Conservation (phyloP, 495 filamentous ascomycete genomes). For the Recurvomyces mirabilis region DNA sequence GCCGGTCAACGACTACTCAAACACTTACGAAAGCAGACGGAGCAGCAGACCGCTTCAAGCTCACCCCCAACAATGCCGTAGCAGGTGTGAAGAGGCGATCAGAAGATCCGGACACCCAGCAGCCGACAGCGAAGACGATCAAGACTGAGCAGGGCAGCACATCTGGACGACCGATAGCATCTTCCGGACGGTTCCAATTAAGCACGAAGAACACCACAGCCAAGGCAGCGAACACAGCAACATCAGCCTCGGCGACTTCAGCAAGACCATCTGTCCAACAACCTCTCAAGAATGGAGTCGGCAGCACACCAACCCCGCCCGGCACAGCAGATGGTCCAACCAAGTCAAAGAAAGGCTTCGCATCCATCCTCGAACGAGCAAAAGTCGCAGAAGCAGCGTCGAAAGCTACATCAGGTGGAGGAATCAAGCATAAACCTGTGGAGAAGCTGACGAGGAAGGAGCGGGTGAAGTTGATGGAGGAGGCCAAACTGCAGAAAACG, state of each 20-base stretch:
- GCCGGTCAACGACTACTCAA: too few relatives aligned
- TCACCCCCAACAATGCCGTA: slow-evolving; percentile 11
- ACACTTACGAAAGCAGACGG: too few relatives aligned
- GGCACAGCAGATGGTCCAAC: slow-evolving; percentile 25
- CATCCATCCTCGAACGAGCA: slow-evolving; percentile 57
- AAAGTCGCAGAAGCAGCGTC: slow-evolving; percentile 38
- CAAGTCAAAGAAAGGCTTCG: slow-evolving; percentile 52
- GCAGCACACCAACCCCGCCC: slow-evolving; percentile 11
- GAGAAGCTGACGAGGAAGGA: slow-evolving; percentile 32
- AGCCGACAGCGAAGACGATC: slow-evolving; percentile 26
- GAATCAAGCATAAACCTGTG: slow-evolving; percentile 37
- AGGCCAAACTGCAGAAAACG: slow-evolving; percentile 18
- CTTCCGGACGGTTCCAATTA: slow-evolving; percentile 10
- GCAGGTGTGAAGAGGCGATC: slow-evolving; percentile 27
- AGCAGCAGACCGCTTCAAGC: slow-evolving; percentile 12
- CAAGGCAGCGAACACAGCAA: slow-evolving; percentile 28
- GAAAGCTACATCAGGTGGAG: slow-evolving; percentile 26
- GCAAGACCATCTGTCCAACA: slow-evolving; percentile 19
- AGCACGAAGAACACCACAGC: slow-evolving; percentile 25
- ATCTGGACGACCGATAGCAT: slow-evolving; percentile 20
- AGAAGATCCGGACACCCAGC: slow-evolving; percentile 23
- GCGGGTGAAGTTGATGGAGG: slow-evolving; percentile 17
- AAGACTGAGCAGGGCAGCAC: slow-evolving; percentile 23
- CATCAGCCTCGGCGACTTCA: slow-evolving; percentile 21
- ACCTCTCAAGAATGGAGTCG: background rate